Evolutionary conservation across 495 filamentous ascomycete species (phyloP).

Genomic region (Penicillium argentinense): DNA sequence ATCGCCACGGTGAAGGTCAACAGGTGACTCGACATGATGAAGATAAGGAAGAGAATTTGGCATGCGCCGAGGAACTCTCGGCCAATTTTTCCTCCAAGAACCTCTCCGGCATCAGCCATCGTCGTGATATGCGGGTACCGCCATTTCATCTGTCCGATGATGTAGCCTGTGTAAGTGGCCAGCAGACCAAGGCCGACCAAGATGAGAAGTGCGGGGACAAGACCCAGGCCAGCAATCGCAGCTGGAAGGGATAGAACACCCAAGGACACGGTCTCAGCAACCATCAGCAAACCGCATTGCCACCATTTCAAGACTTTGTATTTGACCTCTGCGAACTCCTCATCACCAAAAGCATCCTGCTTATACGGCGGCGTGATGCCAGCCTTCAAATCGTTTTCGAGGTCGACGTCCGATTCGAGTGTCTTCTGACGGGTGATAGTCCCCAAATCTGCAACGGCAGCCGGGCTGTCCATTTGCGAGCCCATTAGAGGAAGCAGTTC

Average conservation of each 20-base stretch:
- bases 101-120: constrained; percentile 70
- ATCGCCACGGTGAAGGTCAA: constrained; percentile 76
- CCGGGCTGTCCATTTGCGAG: background rate
- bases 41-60: constrained; percentile 67
- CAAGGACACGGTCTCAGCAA: constrained; percentile 72
- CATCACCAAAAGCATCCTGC: constrained; percentile 26
- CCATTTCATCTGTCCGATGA: constrained; percentile 76
- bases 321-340: constrained; percentile 31
- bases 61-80: constrained; percentile 63
- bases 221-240: constrained; percentile 62
- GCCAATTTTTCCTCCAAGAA: constrained; percentile 62
- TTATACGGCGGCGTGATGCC: constrained; percentile 10
- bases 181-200: constrained; percentile 65
- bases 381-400: constrained; percentile 9
- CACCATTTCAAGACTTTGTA: constrained; percentile 39
- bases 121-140: constrained; percentile 68
- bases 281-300: constrained; percentile 57
- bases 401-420: background rate
- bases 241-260: constrained; percentile 65
- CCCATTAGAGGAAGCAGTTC: too few species aligned
- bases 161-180: constrained; percentile 75
- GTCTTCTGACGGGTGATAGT: background rate
- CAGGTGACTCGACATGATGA: constrained; percentile 77
- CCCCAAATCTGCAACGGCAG: background rate
- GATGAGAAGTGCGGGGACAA: constrained; percentile 66